Evolutionary conservation across 2,329 filamentous ascomycete species (phyloP), one percentile per base, ranked within the genome.

Genomic region (Acrocalymma vagum): DNA sequence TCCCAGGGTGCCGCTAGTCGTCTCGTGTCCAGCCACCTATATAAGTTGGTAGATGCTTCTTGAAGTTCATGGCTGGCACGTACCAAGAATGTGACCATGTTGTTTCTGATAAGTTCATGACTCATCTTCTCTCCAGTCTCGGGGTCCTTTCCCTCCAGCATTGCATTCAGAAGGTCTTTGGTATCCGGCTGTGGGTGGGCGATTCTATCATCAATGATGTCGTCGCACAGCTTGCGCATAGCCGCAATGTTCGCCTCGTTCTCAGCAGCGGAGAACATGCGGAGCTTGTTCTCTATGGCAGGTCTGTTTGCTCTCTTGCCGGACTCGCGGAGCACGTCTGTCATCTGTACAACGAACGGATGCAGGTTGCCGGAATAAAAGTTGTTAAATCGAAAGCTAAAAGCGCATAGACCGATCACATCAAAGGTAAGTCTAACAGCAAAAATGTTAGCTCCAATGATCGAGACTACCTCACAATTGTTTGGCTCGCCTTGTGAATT

Each of bases 351-450:
- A 25, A 90, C 76, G 53, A 91, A 90, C 0, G 86, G 86, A 51
- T 91, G 87, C 63, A 86, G 72, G 7, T 82, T 75, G 10, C 87
- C 80, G 18, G 77, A 76, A 60, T 90, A 91, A 67, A 85, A 90
- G 1, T 81, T 85, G 68, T 90, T 90, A 76, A 90, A 90, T 13
- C 87, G 82, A 44, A 78, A 86, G 24, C 81, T 80, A 82, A 88
- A 86, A n/a, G 82, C 75, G 63, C 85, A 87, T 3, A 91, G 76
- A 1, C 84, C 85, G 7, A 91, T 77, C 0, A 86, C 87, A 60
- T 91, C 87, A 3, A 91, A 77, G 0, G 87, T 83, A 21, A 90
- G 71, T n/a, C 86, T 79, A 3, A 13, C 14, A 17, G 9, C 7
- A 2, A 5, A n/a, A n/a, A n/a, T n/a, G n/a, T n/a, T n/a, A n/a